Evolutionary conservation across 2,329 filamentous ascomycete genomes (phyloP).

Genomic region (Fusarium neocosmosporiellum): DNA sequence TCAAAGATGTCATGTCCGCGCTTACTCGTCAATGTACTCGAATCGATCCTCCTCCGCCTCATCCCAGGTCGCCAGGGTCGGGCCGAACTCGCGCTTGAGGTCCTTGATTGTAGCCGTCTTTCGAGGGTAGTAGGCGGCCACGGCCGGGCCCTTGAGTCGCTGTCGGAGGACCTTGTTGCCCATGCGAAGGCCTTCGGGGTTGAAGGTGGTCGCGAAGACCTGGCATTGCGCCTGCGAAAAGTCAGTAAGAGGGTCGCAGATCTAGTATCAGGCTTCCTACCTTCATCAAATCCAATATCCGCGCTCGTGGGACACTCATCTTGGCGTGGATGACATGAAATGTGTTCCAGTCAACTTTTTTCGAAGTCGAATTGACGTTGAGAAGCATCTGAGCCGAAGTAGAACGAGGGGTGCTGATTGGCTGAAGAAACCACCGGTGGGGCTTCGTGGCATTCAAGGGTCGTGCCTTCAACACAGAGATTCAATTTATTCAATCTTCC

Average conservation of each 20-base stretch:
- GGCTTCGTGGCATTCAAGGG: background rate
- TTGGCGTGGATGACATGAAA: constrained; percentile 51
- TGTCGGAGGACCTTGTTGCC: constrained; percentile 95
- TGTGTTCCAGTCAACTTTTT: constrained; percentile 41
- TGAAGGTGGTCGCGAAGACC: constrained; percentile 91
- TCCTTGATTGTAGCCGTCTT: constrained; percentile 78
- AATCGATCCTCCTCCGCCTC: constrained; percentile 83
- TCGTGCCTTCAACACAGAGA: background rate
- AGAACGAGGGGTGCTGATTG: constrained; percentile 36
- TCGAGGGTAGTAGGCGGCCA: constrained; percentile 90
- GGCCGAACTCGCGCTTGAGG: constrained; percentile 75
- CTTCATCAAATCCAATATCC: constrained; percentile 81
- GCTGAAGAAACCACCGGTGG: background rate
- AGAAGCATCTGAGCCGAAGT: constrained; percentile 34
- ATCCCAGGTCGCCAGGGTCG: constrained; percentile 76
- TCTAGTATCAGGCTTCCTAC: constrained; percentile 54
- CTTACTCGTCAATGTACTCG: constrained; percentile 76
- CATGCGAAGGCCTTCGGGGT: constrained; percentile 82
- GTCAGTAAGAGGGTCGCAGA: constrained; percentile 35
- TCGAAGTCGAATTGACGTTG: constrained; percentile 44
- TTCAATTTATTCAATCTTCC: background rate
- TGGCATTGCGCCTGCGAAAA: constrained; percentile 80
- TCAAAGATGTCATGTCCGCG: constrained; percentile 8
- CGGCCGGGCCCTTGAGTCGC: constrained; percentile 82
- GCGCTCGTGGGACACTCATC: constrained; percentile 71